A percentile compares a stretch with the other conserved stretches of the same genome.
These are phyloP conservation scores for Urochloa ruziziensis DNA, from an alignment of 176 grass and related monocot genomes.

Conservation along the genomic window DNA sequence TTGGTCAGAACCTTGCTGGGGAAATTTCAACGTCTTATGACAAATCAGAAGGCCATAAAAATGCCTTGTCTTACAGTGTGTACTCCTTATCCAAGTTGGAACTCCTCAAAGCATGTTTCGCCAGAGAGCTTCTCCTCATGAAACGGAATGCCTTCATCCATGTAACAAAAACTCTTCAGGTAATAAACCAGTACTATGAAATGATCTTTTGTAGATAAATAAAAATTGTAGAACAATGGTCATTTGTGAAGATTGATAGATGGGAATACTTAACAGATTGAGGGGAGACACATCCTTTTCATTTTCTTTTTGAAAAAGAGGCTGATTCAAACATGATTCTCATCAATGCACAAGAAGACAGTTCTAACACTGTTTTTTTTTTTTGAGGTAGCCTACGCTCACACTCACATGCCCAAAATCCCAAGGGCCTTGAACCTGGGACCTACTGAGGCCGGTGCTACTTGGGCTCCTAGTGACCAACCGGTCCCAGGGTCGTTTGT, in stretches of 20 bases:
- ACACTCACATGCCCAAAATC: too few relatives aligned
- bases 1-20: constrained; percentile 36
- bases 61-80: constrained; percentile 54
- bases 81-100: constrained; percentile 70
- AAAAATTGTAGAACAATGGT: neutral
- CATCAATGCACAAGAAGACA: too few relatives aligned
- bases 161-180: constrained; percentile 54
- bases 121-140: constrained; percentile 73
- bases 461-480: too few relatives aligned
- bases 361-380: too few relatives aligned
- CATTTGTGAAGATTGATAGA: neutral
- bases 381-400: too few relatives aligned
- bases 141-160: constrained; percentile 70
- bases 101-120: constrained; percentile 66
- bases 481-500: too few relatives aligned
- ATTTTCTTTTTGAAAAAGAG: too few relatives aligned
- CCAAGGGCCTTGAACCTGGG: too few relatives aligned
- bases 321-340: too few relatives aligned
- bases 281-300: too few relatives aligned
- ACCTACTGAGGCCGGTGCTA: too few relatives aligned
- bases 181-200: constrained; percentile 8
- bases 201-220: neutral
- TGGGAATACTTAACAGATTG: too few relatives aligned
- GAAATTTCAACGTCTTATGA: constrained; percentile 53
- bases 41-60: constrained; percentile 37